phyloP scores from a whole-genome alignment of 2,329 filamentous ascomycete genomes.

The Cladorrhinum sp. region DNA sequence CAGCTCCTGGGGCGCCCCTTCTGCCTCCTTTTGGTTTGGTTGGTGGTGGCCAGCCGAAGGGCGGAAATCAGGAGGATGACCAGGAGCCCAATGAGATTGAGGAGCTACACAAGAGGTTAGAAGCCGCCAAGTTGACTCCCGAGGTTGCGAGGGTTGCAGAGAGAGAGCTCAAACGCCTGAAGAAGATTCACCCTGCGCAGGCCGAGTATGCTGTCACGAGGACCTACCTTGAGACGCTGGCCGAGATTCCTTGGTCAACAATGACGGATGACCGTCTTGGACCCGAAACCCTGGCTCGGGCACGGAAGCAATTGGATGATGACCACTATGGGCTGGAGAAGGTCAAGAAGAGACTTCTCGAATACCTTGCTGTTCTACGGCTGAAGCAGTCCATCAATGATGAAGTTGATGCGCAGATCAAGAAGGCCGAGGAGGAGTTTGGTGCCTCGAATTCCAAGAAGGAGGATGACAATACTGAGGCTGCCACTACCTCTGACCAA shows the following conservation, averaged over 20 bases:
- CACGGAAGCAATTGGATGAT: conserved; percentile 86
- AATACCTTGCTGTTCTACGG: conserved; percentile 93
- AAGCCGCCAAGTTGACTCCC: conserved; percentile 73
- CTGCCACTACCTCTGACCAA: conserved; percentile 16
- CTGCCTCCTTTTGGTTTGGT: conserved; percentile 25
- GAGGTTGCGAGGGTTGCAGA: conserved; percentile 91
- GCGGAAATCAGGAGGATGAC: conserved; percentile 58
- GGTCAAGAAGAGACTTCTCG: conserved; percentile 92
- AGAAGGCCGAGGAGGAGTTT: conserved; percentile 58
- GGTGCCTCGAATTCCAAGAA: conserved; percentile 41
- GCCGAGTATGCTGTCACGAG: conserved; percentile 93
- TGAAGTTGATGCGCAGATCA: conserved; percentile 76
- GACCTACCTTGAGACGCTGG: conserved; percentile 89
- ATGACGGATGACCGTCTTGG: conserved; percentile 84
- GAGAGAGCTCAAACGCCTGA: conserved; percentile 79
- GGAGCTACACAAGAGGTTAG: conserved; percentile 83
- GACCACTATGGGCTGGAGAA: conserved; percentile 96
- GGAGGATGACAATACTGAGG: conserved; percentile 25
- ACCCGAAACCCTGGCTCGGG: conserved; percentile 70
- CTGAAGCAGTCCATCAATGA: conserved; percentile 90
- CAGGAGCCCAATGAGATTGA: conserved; percentile 88
- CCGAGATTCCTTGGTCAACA: conserved; percentile 89
- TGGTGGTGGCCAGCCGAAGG: conserved; percentile 37
- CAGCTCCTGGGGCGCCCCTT: conserved; percentile 28
- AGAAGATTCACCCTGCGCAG: conserved; percentile 94